Evolutionary conservation across 2,329 filamentous ascomycete species (phyloP).

Genomic region (Penicillium sp.): DNA sequence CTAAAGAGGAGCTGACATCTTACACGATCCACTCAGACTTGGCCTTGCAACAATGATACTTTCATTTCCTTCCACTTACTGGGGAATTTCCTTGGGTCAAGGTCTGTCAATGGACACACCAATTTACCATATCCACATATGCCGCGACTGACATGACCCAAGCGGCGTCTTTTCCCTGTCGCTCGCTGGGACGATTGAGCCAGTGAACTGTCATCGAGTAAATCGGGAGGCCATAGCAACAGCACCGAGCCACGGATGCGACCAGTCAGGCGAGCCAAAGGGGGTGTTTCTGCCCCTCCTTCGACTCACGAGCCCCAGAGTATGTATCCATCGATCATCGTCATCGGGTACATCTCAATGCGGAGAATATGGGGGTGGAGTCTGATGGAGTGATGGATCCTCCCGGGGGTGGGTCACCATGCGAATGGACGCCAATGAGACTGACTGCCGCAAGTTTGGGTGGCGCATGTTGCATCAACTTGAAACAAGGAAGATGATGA

Average conservation of each 20-base stretch:
- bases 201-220: not conserved
- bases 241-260: not conserved
- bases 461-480: not conserved
- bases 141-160: constrained; percentile 2
- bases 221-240: constrained; percentile 1
- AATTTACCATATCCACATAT: not conserved
- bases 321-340: not conserved
- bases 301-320: not conserved
- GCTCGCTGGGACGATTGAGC: not conserved
- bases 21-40: not conserved
- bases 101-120: constrained; percentile 2
- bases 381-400: not conserved
- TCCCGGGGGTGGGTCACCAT: constrained; percentile 10
- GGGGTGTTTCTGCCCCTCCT: not conserved
- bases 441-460: not conserved
- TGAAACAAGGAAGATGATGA: not conserved
- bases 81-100: not conserved
- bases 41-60: not conserved
- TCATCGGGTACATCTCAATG: not conserved
- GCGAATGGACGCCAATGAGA: constrained; percentile 12
- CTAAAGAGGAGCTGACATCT: not conserved
- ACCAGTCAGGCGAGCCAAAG: not conserved
- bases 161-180: not conserved
- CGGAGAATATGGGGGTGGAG: constrained; percentile 11
- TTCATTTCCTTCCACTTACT: not conserved